Percentiles rank a stretch among this genome's conserved stretches.
These are phyloP conservation scores for Myxozyma monticola DNA, from an alignment of 805 yeast genomes.

Conservation along the genomic window DNA sequence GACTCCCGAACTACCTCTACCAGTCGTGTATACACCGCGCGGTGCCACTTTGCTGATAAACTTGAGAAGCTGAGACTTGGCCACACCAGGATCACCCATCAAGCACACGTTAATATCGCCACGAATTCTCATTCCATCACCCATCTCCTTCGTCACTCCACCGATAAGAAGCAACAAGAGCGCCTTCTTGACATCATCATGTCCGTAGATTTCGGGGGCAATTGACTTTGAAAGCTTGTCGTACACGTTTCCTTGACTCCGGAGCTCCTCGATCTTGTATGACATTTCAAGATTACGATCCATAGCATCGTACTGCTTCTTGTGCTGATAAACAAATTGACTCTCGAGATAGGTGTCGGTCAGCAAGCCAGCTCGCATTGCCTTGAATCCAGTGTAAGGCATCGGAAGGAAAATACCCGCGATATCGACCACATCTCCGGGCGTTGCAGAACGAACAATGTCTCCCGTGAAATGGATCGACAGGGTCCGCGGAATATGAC, in stretches of 20 bases:
- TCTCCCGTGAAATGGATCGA: slow-evolving; percentile 90
- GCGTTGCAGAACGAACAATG: slow-evolving; percentile 78
- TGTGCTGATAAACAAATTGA: slow-evolving; percentile 81
- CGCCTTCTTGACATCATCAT: slow-evolving; percentile 89
- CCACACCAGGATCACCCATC: slow-evolving; percentile 99
- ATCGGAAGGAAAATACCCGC: slow-evolving; percentile 90
- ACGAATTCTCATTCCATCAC: slow-evolving; percentile 95
- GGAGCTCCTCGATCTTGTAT: slow-evolving; percentile 55
- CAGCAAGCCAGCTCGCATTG: slow-evolving; percentile 84
- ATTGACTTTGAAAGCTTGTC: slow-evolving; percentile 79
- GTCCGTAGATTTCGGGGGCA: slow-evolving; percentile 98
- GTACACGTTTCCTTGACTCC: slow-evolving; percentile 68
- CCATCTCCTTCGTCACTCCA: slow-evolving; percentile 91
- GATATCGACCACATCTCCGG: slow-evolving; percentile 94
- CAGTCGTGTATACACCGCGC: slow-evolving; percentile 95
- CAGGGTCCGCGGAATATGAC: slow-evolving; percentile 90
- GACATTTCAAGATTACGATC: slow-evolving; percentile 59
- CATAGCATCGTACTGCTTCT: slow-evolving; percentile 74
- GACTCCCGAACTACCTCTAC: slow-evolving; percentile 98
- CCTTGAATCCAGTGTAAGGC: slow-evolving; percentile 94
- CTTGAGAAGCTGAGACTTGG: slow-evolving; percentile 92
- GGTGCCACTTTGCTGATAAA: slow-evolving; percentile 92
- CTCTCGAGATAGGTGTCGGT: slow-evolving; percentile 94
- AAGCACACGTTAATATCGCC: slow-evolving; percentile 94
- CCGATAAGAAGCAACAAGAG: slow-evolving; percentile 81